Evolutionary conservation across 164 flowering plant genomes (phyloP).

Genomic region (Vitis vinifera): ASM3070453v1 NC_081821.1:2044501-2045000

Average conservation of each 20-base stretch:
- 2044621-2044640: constrained; percentile 50
- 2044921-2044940: constrained; percentile 77
- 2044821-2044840: constrained; percentile 96
- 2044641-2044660: constrained; percentile 54
- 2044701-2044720: constrained; percentile 98
- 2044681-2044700: constrained; percentile 79
- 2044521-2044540: constrained; percentile 41
- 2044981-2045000: constrained; percentile 81
- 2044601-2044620: constrained; percentile 38
- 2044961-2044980: constrained; percentile 95
- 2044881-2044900: constrained; percentile 90
- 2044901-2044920: constrained; percentile 70
- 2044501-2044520: constrained; percentile 69
- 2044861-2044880: constrained; percentile 73
- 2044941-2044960: constrained; percentile 78
- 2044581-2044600: constrained; percentile 21
- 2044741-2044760: constrained; percentile 89
- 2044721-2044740: constrained; percentile 68
- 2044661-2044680: constrained; percentile 43
- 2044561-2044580: constrained; percentile 36
- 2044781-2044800: constrained; percentile 93
- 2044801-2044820: constrained; percentile 91
- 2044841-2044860: constrained; percentile 93
- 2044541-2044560: constrained; percentile 38
- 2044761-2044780: constrained; percentile 97